Percentiles rank a stretch among this genome's conserved stretches.
Conservation (phyloP, 306 rosid species). For the Cyamopsis tetragonoloba region DNA sequence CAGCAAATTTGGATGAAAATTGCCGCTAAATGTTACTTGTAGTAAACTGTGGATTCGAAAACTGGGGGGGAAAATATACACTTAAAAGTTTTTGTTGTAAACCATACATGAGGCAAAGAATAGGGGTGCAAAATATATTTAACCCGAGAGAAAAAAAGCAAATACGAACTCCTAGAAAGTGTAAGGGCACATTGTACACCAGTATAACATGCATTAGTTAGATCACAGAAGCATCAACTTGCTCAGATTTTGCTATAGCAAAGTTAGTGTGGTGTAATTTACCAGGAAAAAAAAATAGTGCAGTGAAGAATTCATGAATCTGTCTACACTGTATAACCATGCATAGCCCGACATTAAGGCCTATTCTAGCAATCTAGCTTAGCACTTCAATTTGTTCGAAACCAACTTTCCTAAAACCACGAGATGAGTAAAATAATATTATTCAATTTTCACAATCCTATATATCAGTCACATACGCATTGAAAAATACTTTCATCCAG, state of each 20-base stretch:
- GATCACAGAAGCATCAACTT: not conserved
- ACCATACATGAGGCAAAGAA: too few relatives aligned
- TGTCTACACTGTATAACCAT: not conserved
- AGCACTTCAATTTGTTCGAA: not conserved
- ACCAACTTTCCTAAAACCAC: not conserved
- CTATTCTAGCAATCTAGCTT: too few relatives aligned
- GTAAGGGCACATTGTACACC: not conserved
- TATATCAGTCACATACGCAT: not conserved
- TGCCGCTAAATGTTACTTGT: too few relatives aligned
- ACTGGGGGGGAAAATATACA: too few relatives aligned
- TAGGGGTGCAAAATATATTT: too few relatives aligned
- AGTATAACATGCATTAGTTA: not conserved
- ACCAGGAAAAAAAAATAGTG: too few relatives aligned
- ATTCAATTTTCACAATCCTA: not conserved
- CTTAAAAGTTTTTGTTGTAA: too few relatives aligned
- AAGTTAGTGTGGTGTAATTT: not conserved
- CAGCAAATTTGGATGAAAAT: too few relatives aligned
- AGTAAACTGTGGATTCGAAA: too few relatives aligned
- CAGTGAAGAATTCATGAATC: not conserved
- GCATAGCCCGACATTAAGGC: too few relatives aligned
- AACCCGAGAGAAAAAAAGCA: not conserved
- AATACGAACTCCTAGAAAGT: not conserved
- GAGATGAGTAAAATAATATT: not conserved
- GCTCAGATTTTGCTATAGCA: conserved; percentile 1
- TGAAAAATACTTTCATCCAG: not conserved